A percentile compares a stretch with the other conserved stretches of the same genome.
These are phyloP conservation scores for Petunia hybrid DNA, from an alignment of 305 asterid genomes.

Conservation along the genomic window DNA sequence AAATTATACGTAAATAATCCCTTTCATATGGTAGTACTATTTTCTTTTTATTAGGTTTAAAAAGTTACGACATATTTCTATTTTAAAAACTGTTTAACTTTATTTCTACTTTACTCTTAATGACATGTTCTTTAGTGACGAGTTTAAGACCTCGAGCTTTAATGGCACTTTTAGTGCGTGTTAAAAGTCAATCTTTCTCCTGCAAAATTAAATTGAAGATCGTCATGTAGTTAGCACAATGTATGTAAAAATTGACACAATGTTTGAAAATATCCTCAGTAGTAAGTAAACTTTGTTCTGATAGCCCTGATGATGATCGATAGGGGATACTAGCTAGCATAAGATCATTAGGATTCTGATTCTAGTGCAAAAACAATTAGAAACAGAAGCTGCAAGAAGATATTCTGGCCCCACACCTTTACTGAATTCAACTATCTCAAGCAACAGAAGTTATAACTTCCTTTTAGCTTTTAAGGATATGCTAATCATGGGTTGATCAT, in stretches of 20 bases:
- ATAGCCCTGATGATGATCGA: background rate
- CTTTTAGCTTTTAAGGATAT: constrained; percentile 23
- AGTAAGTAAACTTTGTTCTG: constrained; percentile 27
- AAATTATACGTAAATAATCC: background rate
- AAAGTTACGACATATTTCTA: too few relatives aligned
- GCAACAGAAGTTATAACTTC: constrained; percentile 21
- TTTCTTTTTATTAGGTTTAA: too few relatives aligned
- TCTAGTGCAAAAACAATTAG: constrained; percentile 34
- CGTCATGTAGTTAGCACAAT: too few relatives aligned
- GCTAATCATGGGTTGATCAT: constrained; percentile 10
- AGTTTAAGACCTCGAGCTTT: too few relatives aligned
- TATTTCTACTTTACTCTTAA: too few relatives aligned
- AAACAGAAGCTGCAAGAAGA: constrained; percentile 39
- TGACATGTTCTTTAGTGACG: too few relatives aligned
- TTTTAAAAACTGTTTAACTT: too few relatives aligned
- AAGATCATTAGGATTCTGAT: constrained; percentile 42
- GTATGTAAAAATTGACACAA: background rate
- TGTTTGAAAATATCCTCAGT: background rate
- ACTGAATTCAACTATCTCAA: constrained; percentile 7
- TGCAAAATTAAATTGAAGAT: too few relatives aligned
- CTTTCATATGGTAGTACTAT: background rate
- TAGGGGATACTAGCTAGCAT: constrained; percentile 20
- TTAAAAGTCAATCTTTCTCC: too few relatives aligned
- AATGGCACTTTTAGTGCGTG: too few relatives aligned
- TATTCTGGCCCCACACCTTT: constrained; percentile 37